A percentile compares a stretch with the other conserved stretches of the same genome.
Conservation (phyloP, 2,329 filamentous ascomycete genomes). For the Diaporthe sp. region DNA sequence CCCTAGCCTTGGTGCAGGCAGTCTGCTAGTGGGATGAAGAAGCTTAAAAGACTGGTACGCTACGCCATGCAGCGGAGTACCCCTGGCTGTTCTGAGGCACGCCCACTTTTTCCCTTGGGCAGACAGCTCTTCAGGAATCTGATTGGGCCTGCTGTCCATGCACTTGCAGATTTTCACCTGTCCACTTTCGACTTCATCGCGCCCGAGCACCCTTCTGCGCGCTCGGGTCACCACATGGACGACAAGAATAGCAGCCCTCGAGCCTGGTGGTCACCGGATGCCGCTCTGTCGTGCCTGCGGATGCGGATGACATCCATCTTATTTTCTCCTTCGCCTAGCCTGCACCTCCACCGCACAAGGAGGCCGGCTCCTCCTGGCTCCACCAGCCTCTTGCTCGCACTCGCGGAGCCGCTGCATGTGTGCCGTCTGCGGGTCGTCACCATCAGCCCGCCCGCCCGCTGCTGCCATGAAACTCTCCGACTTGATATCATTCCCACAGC, state of each 20-base stretch:
- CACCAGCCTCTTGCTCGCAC: slow-evolving; percentile 4
- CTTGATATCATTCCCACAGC: slow-evolving; percentile 2
- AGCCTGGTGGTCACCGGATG: slow-evolving; percentile 13
- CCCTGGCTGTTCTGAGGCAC: slow-evolving; percentile 18
- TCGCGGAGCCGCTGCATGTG: slow-evolving; percentile 18
- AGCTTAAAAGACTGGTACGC: slow-evolving; percentile 31
- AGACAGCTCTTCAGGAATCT: slow-evolving; percentile 41
- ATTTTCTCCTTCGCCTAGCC: slow-evolving; percentile 15
- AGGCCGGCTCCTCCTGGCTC: slow-evolving; percentile 12
- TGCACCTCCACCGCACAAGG: slow-evolving; percentile 11
- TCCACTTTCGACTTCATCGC: slow-evolving; percentile 31
- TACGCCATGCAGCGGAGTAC: slow-evolving; percentile 2
- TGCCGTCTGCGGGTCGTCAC: slow-evolving; percentile 21
- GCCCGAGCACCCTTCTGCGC: slow-evolving; percentile 28
- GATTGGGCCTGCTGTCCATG: slow-evolving; percentile 42
- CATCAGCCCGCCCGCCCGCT: not conserved
- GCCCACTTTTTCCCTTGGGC: slow-evolving; percentile 19
- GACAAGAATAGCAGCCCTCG: slow-evolving; percentile 32
- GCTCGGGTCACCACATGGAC: slow-evolving; percentile 5
- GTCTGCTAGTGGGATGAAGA: slow-evolving; percentile 26
- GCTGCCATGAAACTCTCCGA: slow-evolving; percentile 7
- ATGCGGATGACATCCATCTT: slow-evolving; percentile 15
- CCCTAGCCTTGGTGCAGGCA: slow-evolving; percentile 22
- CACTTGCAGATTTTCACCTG: slow-evolving; percentile 33
- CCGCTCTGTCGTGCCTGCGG: slow-evolving; percentile 16